These are phyloP conservation scores for Fusarium azukiicola DNA, from an alignment of 2,329 filamentous ascomycete genomes.

Conservation along the genomic window DNA sequence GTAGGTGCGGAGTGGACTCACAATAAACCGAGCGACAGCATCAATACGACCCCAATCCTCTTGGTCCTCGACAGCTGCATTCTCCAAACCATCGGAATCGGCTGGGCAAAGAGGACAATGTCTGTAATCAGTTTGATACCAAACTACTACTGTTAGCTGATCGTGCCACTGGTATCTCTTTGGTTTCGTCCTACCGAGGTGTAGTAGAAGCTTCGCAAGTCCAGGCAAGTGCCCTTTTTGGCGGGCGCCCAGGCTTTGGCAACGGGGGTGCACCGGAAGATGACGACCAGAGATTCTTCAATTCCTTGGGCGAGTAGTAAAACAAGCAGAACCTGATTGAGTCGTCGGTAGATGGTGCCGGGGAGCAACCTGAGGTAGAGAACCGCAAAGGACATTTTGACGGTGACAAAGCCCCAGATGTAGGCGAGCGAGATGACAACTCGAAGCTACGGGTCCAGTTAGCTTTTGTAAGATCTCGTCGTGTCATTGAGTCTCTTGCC, in stretches of 20 bases:
- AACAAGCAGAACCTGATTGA: not conserved
- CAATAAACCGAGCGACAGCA: constrained; percentile 7
- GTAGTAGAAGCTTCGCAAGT: constrained; percentile 3
- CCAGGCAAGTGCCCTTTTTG: not conserved
- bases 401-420: constrained; percentile 1
- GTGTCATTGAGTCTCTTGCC: not conserved
- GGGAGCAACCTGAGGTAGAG: not conserved
- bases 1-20: not conserved
- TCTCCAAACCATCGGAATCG: constrained; percentile 7
- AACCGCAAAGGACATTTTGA: constrained; percentile 4
- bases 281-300: not conserved
- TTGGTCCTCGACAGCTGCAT: constrained; percentile 3
- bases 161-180: too few relatives aligned
- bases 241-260: not conserved
- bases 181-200: not conserved
- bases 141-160: not conserved
- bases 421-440: constrained; percentile 14
- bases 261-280: not conserved
- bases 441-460: not conserved
- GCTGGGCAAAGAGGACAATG: not conserved
- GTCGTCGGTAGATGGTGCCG: not conserved
- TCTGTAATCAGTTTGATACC: not conserved
- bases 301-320: not conserved
- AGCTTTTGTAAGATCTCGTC: not conserved
- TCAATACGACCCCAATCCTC: not conserved